Conservation (phyloP, 345 rosid species). For the Syzygium grande region DNA sequence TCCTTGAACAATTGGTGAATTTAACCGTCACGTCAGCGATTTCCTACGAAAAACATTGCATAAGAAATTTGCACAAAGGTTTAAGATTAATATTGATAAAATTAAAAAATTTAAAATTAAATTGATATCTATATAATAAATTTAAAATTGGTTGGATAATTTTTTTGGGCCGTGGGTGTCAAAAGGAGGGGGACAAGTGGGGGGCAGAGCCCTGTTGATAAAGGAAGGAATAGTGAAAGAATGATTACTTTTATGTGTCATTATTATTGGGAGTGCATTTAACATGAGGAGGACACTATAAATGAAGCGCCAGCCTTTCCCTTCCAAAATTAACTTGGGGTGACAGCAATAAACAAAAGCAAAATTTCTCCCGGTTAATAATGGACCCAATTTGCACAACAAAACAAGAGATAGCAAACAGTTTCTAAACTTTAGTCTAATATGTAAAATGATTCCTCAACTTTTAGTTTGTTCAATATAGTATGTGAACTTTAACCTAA, state of each 20-base stretch:
- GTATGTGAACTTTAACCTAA: too few species aligned
- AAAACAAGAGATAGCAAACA: background rate
- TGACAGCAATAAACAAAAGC: background rate
- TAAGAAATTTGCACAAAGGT: fast-evolving
- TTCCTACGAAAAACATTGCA: fast-evolving
- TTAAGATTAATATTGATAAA: background rate
- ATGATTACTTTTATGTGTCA: background rate
- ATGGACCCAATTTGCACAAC: background rate
- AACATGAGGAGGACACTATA: background rate
- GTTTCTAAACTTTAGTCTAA: too few species aligned
- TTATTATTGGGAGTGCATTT: background rate
- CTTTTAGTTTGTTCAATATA: too few species aligned
- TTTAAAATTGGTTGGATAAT: background rate
- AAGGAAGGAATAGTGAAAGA: background rate
- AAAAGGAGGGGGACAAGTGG: background rate
- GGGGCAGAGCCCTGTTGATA: background rate
- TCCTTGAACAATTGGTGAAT: fast-evolving
- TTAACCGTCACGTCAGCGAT: fast-evolving
- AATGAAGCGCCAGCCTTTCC: background rate
- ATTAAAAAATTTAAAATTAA: background rate
- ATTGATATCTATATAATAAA: background rate
- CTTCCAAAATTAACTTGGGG: background rate
- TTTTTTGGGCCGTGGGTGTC: background rate
- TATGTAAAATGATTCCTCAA: too few species aligned
- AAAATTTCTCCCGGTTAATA: background rate